phyloP scores from a whole-genome alignment of 257 asterid genomes.

The Solanum acaule region DNA sequence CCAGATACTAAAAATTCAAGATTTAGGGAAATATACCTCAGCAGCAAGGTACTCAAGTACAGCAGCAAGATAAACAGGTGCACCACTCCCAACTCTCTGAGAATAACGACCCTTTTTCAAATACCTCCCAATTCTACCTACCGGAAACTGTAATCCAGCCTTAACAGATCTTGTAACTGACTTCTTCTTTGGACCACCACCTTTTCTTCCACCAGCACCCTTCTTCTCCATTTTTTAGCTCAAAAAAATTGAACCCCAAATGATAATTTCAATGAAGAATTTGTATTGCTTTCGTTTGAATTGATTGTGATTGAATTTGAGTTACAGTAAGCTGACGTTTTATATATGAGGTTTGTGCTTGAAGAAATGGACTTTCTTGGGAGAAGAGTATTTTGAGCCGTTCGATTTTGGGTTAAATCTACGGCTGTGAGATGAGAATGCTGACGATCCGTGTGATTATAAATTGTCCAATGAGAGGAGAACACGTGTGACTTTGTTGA shows the following conservation, averaged over 20 bases:
- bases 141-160: slow-evolving; percentile 52
- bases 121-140: slow-evolving; percentile 48
- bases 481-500: not conserved
- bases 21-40: slow-evolving; percentile 13
- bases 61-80: slow-evolving; percentile 41
- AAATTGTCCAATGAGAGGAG: not conserved
- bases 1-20: not conserved
- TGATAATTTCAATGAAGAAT: not conserved
- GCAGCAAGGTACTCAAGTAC: slow-evolving; percentile 51
- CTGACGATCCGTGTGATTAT: not conserved
- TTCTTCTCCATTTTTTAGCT: slow-evolving; percentile 25
- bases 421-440: not conserved
- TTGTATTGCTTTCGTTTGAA: too few species aligned
- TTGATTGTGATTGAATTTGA: not conserved
- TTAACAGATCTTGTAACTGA: slow-evolving; percentile 37
- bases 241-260: slow-evolving; percentile 6
- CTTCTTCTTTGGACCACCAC: slow-evolving; percentile 46
- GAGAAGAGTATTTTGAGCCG: not conserved
- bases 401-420: not conserved
- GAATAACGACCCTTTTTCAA: slow-evolving; percentile 45
- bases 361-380: not conserved
- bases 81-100: slow-evolving; percentile 33
- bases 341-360: not conserved
- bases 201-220: slow-evolving; percentile 48
- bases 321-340: not conserved